A percentile compares a stretch with the other conserved stretches of the same genome.
Conservation (phyloP, 2,329 filamentous ascomycete genomes). For the Cyphellophora attinorum region DNA sequence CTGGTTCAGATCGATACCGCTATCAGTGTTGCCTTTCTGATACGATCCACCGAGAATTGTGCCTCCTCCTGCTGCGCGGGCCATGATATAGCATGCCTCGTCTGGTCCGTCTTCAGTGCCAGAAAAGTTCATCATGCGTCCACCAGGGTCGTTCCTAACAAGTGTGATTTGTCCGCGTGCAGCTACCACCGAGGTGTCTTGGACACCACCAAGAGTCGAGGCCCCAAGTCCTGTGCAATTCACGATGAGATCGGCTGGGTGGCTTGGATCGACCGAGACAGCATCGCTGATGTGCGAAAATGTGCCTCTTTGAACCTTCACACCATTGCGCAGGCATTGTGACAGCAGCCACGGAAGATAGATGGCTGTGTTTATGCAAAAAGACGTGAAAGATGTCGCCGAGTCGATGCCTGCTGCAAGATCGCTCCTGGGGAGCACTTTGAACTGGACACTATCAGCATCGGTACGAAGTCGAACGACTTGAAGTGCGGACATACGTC, state of each 20-base stretch:
- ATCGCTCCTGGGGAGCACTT: slow-evolving; percentile 4
- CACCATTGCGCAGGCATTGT: slow-evolving; percentile 65
- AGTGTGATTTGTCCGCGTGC: slow-evolving; percentile 63
- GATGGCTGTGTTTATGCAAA: slow-evolving; percentile 82
- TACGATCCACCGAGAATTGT: slow-evolving; percentile 79
- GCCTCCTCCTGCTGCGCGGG: slow-evolving; percentile 63
- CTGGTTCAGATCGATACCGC: slow-evolving; percentile 57
- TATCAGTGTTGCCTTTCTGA: slow-evolving; percentile 70
- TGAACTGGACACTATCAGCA: slow-evolving; percentile 35
- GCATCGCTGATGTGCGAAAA: slow-evolving; percentile 68
- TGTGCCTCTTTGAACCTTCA: slow-evolving; percentile 53
- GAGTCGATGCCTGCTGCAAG: slow-evolving; percentile 44
- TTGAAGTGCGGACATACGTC: slow-evolving; percentile 39
- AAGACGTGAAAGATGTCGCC: slow-evolving; percentile 66
- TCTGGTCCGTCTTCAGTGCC: slow-evolving; percentile 64
- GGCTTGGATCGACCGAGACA: slow-evolving; percentile 46
- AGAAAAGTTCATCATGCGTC: slow-evolving; percentile 69
- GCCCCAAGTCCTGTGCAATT: slow-evolving; percentile 79
- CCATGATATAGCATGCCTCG: slow-evolving; percentile 75
- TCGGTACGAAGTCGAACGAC: neutral
- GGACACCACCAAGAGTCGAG: slow-evolving; percentile 66
- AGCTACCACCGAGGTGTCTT: slow-evolving; percentile 63
- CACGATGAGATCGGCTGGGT: slow-evolving; percentile 57
- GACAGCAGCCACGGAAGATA: slow-evolving; percentile 79
- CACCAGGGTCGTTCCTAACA: slow-evolving; percentile 63